Conservation (phyloP, 2,329 filamentous ascomycete species). For the Beauveria bassiana region DNA sequence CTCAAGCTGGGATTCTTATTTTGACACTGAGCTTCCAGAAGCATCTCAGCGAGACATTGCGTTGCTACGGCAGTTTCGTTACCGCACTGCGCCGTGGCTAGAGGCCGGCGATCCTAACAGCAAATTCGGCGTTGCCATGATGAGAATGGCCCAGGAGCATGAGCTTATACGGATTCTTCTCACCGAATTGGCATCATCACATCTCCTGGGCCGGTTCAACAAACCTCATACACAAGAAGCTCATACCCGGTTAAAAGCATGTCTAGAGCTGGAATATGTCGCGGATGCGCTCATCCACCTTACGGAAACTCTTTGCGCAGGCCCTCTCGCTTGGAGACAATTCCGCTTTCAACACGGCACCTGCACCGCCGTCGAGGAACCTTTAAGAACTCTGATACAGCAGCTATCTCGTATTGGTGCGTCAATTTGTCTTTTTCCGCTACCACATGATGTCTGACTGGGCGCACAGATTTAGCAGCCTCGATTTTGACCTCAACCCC, state of each 20-base stretch:
- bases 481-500: slow-evolving; percentile 9
- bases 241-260: not conserved
- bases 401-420: slow-evolving; percentile 16
- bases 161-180: slow-evolving; percentile 8
- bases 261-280: not conserved
- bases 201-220: not conserved
- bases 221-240: not conserved
- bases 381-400: slow-evolving; percentile 11
- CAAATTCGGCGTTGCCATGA: slow-evolving; percentile 14
- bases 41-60: slow-evolving; percentile 10
- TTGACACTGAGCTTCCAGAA: slow-evolving; percentile 10
- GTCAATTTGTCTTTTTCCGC: not conserved
- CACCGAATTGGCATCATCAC: slow-evolving; percentile 9
- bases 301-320: not conserved
- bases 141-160: slow-evolving; percentile 14
- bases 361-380: slow-evolving; percentile 5
- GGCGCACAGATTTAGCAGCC: slow-evolving; percentile 13
- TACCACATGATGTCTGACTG: not conserved
- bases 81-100: slow-evolving; percentile 17
- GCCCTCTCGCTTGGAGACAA: slow-evolving; percentile 9
- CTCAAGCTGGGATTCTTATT: slow-evolving; percentile 16
- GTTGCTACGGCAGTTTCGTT: slow-evolving; percentile 16
- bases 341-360: not conserved
- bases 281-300: not conserved
- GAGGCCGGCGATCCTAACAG: slow-evolving; percentile 15